Percentiles rank a stretch among this genome's conserved stretches.
These are phyloP conservation scores for Inosperma sp. DNA, from an alignment of 768 basidiomycete species.

Conservation along the genomic window DNA sequence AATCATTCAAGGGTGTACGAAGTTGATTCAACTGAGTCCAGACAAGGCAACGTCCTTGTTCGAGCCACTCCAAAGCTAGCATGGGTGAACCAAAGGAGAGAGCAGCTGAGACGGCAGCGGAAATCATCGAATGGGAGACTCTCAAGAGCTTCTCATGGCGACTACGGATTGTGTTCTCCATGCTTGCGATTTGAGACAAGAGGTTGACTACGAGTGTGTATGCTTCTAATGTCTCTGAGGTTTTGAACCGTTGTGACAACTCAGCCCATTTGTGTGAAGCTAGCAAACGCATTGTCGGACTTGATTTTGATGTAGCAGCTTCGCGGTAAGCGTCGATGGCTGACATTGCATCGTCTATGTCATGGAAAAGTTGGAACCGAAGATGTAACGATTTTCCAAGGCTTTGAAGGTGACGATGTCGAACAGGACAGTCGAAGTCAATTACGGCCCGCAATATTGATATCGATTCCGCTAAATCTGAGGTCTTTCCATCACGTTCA, in stretches of 20 bases:
- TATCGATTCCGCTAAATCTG: too few species aligned
- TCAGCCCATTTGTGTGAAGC: not conserved
- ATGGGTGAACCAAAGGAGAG: not conserved
- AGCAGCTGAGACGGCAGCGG: not conserved
- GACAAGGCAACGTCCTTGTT: slow-evolving; percentile 26
- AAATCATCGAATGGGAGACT: not conserved
- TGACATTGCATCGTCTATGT: too few species aligned
- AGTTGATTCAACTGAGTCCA: slow-evolving; percentile 26
- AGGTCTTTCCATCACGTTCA: too few species aligned
- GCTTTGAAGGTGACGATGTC: too few species aligned
- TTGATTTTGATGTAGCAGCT: too few species aligned
- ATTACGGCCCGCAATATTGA: too few species aligned
- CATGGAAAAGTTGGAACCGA: too few species aligned
- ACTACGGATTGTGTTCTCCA: not conserved
- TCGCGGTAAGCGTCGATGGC: too few species aligned
- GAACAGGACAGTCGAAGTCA: too few species aligned
- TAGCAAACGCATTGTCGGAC: slow-evolving; percentile 1
- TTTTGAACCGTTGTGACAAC: not conserved
- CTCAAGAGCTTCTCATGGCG: not conserved
- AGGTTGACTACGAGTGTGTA: not conserved
- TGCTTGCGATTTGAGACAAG: not conserved
- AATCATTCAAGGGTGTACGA: slow-evolving; percentile 19
- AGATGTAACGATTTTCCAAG: too few species aligned
- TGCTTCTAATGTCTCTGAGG: not conserved
- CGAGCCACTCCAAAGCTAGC: slow-evolving; percentile 29